Percentiles rank a stretch among this genome's conserved stretches.
Evolutionary conservation across 1,284 basidiomycete species (phyloP).

Genomic region (Golubevia pallescens): DNA sequence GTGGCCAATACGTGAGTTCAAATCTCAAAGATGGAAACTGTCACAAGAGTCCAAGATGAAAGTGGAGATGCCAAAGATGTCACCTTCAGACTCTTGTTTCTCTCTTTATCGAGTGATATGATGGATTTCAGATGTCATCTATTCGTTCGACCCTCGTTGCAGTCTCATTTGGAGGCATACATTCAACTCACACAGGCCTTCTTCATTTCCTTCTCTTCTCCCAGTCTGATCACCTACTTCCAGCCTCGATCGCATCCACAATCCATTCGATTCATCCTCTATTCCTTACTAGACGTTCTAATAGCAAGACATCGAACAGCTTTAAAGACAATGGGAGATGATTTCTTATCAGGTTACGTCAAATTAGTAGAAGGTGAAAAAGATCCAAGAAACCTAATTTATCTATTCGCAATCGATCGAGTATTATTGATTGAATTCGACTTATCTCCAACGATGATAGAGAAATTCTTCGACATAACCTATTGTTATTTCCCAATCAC

Average conservation of each 20-base stretch:
- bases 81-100: no score
- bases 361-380: slow-evolving; percentile 89
- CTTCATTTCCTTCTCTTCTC: neutral
- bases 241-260: slow-evolving; percentile 83
- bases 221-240: slow-evolving; percentile 78
- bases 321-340: slow-evolving; percentile 75
- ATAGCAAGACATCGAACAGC: slow-evolving; percentile 77
- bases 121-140: no score
- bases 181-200: neutral
- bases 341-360: slow-evolving; percentile 78
- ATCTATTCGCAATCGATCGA: slow-evolving; percentile 85
- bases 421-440: slow-evolving; percentile 89
- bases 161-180: no score
- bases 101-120: no score
- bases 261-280: slow-evolving; percentile 80
- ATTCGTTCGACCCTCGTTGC: no score
- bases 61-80: no score
- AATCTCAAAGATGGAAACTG: neutral
- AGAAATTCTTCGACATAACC: slow-evolving; percentile 91
- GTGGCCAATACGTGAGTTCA: slow-evolving; percentile 73
- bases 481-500: slow-evolving; percentile 99
- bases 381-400: slow-evolving; percentile 90
- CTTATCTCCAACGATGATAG: slow-evolving; percentile 69
- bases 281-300: slow-evolving; percentile 80
- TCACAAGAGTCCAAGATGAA: no score